phyloP scores from a whole-genome alignment of 1,284 basidiomycete genomes.

The Tylopilus orsonianus region DNA sequence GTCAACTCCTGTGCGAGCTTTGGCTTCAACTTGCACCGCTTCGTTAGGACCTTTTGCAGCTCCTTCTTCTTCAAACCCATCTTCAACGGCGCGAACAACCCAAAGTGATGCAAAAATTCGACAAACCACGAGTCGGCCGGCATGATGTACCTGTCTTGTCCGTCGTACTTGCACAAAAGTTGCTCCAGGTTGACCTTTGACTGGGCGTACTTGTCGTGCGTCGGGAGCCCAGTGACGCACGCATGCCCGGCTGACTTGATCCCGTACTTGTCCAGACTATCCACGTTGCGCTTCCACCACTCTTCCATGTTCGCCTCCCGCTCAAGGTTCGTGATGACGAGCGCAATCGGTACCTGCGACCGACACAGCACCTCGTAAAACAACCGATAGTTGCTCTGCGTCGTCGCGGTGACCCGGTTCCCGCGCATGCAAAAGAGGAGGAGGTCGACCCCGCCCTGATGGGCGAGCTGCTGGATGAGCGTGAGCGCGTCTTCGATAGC shows the following conservation, averaged over 20 bases:
- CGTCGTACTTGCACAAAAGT: conserved; percentile 16
- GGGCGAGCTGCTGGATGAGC: conserved; percentile 33
- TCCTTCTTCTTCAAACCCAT: conserved; percentile 18
- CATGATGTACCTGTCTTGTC: conserved; percentile 22
- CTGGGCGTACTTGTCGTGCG: conserved; percentile 18
- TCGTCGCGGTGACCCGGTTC: conserved; percentile 31
- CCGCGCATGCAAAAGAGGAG: conserved; percentile 39
- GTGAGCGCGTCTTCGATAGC: conserved; percentile 34
- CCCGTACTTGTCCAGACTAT: conserved; percentile 20
- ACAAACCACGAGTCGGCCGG: conserved; percentile 27
- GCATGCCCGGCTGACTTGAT: conserved; percentile 32
- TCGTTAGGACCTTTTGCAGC: conserved; percentile 20
- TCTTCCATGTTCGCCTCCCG: conserved; percentile 32
- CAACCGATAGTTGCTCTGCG: conserved; percentile 36
- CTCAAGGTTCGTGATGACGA: conserved; percentile 39
- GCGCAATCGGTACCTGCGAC: conserved; percentile 34
- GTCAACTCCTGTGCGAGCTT: conserved; percentile 17
- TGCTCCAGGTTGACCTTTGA: conserved; percentile 19
- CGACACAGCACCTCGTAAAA: conserved; percentile 37
- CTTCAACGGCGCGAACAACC: conserved; percentile 10
- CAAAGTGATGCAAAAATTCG: conserved; percentile 23
- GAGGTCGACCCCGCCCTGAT: conserved; percentile 35
- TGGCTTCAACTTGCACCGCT: conserved; percentile 23
- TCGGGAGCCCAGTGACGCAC: conserved; percentile 36
- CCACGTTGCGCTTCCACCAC: conserved; percentile 31